Percentiles rank a stretch among this genome's conserved stretches.
phyloP scores from a whole-genome alignment of 768 basidiomycete genomes.

The Podaxis pistillaris region DNA sequence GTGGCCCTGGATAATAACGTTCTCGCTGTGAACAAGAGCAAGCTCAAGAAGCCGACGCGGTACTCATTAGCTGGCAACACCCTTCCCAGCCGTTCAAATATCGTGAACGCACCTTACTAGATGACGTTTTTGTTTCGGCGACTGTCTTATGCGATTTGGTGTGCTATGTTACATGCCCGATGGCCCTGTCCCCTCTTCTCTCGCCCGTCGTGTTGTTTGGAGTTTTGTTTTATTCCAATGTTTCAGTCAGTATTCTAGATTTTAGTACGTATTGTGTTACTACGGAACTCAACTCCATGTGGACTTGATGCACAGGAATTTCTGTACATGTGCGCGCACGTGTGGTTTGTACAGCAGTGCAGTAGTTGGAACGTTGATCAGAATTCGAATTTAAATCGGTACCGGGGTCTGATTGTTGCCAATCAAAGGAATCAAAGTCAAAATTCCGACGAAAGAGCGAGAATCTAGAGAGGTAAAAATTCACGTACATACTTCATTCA shows the following conservation, averaged over 20 bases:
- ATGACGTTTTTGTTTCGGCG: background rate
- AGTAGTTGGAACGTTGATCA: background rate
- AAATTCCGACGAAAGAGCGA: background rate
- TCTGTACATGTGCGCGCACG: background rate
- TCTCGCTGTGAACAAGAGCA: constrained; percentile 91
- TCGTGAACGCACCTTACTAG: constrained; percentile 69
- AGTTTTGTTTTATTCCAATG: background rate
- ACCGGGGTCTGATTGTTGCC: background rate
- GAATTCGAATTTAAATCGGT: background rate
- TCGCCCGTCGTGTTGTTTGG: background rate
- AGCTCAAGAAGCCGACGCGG: constrained; percentile 78
- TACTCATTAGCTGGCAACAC: constrained; percentile 52
- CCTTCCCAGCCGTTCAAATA: constrained; percentile 52
- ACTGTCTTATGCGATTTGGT: constrained; percentile 14
- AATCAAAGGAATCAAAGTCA: background rate
- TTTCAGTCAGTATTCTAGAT: constrained; percentile 1
- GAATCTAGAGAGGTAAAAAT: background rate
- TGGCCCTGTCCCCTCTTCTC: background rate
- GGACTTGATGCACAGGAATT: background rate
- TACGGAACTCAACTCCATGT: background rate
- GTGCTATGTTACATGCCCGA: constrained; percentile 19
- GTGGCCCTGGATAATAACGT: constrained; percentile 96
- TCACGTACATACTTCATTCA: background rate
- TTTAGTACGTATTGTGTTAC: background rate
- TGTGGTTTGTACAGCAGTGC: background rate